Percentiles rank a stretch among this genome's conserved stretches.
Evolutionary conservation across 176 grass and related monocot genomes (phyloP).

Genomic region (Musa schizocarpa): DNA sequence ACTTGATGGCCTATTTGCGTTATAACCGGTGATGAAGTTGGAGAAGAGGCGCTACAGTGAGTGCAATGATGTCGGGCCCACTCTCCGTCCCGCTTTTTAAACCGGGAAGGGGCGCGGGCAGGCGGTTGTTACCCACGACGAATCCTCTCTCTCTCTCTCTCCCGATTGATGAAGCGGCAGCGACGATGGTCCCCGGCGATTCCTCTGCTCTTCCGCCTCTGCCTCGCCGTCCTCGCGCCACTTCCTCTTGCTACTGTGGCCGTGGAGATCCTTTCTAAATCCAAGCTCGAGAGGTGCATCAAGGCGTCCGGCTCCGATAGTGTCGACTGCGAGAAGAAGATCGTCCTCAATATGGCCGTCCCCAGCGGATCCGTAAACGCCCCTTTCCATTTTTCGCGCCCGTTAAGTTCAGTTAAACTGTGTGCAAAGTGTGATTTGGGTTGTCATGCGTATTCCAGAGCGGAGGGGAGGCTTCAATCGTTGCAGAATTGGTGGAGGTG

Average conservation of each 20-base stretch:
- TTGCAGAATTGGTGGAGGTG: constrained; percentile 50
- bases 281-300: constrained; percentile 38
- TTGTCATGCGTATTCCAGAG: constrained; percentile 25
- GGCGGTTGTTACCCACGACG: background rate
- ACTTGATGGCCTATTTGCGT: no score
- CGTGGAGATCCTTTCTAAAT: constrained; percentile 70
- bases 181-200: background rate
- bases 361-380: constrained; percentile 49
- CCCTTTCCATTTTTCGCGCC: background rate
- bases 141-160: background rate
- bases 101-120: background rate
- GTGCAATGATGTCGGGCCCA: no score
- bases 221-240: constrained; percentile 8
- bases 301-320: constrained; percentile 28
- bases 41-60: no score
- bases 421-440: background rate
- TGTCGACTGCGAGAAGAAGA: constrained; percentile 50
- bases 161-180: no score
- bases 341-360: constrained; percentile 60
- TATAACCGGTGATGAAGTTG: no score
- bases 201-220: background rate
- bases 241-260: background rate
- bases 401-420: background rate
- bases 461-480: constrained; percentile 62
- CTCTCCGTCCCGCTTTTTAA: no score